Base-by-base conservation (phyloP, 257 asterid genomes). In the Paulownia fortunei region DNA sequence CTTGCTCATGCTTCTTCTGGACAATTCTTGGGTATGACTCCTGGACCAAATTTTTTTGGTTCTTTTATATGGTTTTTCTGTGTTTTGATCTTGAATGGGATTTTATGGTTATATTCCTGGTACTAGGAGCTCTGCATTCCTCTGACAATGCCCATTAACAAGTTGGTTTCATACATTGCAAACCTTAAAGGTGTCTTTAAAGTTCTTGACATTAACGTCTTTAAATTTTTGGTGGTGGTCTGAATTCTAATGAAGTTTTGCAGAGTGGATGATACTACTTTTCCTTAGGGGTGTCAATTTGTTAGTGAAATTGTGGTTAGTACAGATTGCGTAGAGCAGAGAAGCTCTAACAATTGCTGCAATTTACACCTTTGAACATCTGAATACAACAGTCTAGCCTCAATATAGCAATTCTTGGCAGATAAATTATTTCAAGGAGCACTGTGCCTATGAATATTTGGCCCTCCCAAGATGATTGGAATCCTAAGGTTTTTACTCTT, bases 1-100 rank as follows among this genome's bases (percentile, higher is more conserved):
- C 88, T 91, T 70, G 92, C 97, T 42, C 96, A 89, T 88, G 96
- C 96, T 77, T 89, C 98, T 83, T 92, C 98, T 73, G 91, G 90
- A 46, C 92, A 84, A 59, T 86, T 91, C 84, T 74, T 44, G 46
- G 97, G 98, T 92, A 84, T 65, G 77, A 39, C 0, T 74, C 36
- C 13, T 10, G n/a, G 13, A 52, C 51, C n/a, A 26, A 16, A 64
- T 44, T 47, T 2, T 13, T 71, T 51, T 26, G 0, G 37, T 71
- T 19, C 21, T 84, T 76, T 56, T 74, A 16, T 56, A 36, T 39
- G 32, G 16, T 21, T 16, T 32, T 41, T 52, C 0, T 21, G 10
- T 21, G 32, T 30, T 5, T 56, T 76, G 9, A 12, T 9, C 51
- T 54, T 24, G 23, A 37, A 16, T 30, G 37, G 30, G 32, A 6